These are phyloP conservation scores for Xerocomellus dryophilus DNA, from an alignment of 768 basidiomycete species.

Conservation along the genomic window DNA sequence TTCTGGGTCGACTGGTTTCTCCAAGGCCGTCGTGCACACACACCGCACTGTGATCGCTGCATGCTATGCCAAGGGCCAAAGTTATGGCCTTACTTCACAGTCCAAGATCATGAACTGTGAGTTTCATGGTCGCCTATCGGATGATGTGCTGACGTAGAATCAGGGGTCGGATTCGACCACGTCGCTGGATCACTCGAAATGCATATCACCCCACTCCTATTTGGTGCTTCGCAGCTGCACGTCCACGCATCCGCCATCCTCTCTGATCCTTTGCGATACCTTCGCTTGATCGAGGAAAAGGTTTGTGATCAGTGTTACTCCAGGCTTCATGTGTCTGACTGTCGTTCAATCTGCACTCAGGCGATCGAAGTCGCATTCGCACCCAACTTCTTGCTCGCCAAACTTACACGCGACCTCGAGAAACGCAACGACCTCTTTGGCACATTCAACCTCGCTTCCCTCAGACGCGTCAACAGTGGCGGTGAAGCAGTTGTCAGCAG, in stretches of 20 bases:
- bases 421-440: constrained; percentile 24
- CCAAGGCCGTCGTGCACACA: constrained; percentile 40
- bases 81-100: constrained; percentile 32
- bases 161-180: constrained; percentile 45
- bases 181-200: constrained; percentile 44
- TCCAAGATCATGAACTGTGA: constrained; percentile 41
- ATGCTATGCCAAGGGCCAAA: constrained; percentile 33
- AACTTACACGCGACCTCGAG: constrained; percentile 35
- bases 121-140: neutral
- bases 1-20: constrained; percentile 44
- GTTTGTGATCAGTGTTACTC: constrained; percentile 21
- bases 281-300: constrained; percentile 36
- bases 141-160: neutral
- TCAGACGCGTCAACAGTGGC: constrained; percentile 40
- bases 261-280: constrained; percentile 20
- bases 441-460: constrained; percentile 33
- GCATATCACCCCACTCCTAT: constrained; percentile 37
- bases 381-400: constrained; percentile 43
- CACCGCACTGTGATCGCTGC: constrained; percentile 39
- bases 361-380: constrained; percentile 34
- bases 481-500: constrained; percentile 41
- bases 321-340: neutral
- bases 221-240: constrained; percentile 24
- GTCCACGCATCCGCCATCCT: constrained; percentile 22
- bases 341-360: constrained; percentile 11